These are phyloP conservation scores for Alternaria consortialis DNA, from an alignment of 2,329 filamentous ascomycete genomes.

Conservation along the genomic window DNA sequence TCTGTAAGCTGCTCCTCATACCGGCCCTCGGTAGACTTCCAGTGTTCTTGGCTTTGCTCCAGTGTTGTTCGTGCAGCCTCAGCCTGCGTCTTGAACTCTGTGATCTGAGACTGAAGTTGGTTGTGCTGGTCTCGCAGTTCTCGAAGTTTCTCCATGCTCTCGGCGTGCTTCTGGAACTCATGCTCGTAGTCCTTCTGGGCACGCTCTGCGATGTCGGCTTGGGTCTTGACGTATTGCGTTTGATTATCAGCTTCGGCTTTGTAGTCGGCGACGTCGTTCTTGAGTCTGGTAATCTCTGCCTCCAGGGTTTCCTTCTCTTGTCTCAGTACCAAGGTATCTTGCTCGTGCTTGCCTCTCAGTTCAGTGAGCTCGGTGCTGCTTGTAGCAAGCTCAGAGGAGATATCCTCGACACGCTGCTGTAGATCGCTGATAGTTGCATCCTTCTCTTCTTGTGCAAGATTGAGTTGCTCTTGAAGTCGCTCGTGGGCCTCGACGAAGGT, in stretches of 20 bases:
- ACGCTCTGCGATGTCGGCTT: conserved; percentile 91
- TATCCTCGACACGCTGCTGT: conserved; percentile 82
- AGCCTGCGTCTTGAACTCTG: conserved; percentile 78
- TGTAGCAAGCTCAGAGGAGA: conserved; percentile 80
- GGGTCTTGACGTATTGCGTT: conserved; percentile 89
- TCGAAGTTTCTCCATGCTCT: conserved; percentile 88
- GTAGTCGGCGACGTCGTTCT: conserved; percentile 83
- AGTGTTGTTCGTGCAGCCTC: conserved; percentile 85
- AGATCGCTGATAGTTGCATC: conserved; percentile 82
- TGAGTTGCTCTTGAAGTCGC: conserved; percentile 76
- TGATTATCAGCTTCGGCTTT: conserved; percentile 82
- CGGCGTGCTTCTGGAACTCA: conserved; percentile 92
- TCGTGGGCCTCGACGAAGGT: conserved; percentile 82
- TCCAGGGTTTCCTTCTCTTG: conserved; percentile 85
- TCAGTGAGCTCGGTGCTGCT: conserved; percentile 84
- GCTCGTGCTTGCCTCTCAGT: conserved; percentile 81
- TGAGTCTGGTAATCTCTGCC: conserved; percentile 79
- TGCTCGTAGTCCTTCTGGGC: conserved; percentile 96
- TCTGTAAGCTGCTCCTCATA: conserved; percentile 87
- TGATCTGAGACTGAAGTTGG: conserved; percentile 79
- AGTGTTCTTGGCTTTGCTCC: conserved; percentile 83
- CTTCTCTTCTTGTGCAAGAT: conserved; percentile 77
- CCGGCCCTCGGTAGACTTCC: conserved; percentile 80
- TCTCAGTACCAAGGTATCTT: conserved; percentile 73
- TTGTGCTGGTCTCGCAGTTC: conserved; percentile 82